Base-by-base conservation (phyloP, 1,284 basidiomycete species). In the Stereum hirsutum region DNA sequence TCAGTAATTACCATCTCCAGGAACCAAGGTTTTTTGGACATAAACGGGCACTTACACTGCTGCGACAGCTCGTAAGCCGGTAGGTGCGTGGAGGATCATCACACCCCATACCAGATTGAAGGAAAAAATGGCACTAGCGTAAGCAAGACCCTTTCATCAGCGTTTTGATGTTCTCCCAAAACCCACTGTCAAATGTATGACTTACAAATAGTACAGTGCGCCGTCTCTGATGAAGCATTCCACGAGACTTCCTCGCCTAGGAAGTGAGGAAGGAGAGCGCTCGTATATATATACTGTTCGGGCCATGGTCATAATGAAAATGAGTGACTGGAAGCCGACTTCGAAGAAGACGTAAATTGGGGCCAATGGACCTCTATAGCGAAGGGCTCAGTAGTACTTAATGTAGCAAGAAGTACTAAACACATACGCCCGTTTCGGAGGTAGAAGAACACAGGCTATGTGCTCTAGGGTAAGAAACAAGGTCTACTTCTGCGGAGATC, bases 261-360 rank as follows among this genome's bases (percentile, higher is more conserved):
- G n/a, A n/a, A n/a, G n/a, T n/a, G n/a, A n/a, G n/a, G n/a, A n/a
- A n/a, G n/a, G n/a, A n/a, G n/a, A n/a, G n/a, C n/a, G n/a, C n/a
- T n/a, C n/a, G n/a, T n/a, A n/a, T n/a, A n/a, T n/a, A n/a, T n/a
- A n/a, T n/a, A n/a, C n/a, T n/a, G n/a, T n/a, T n/a, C 50, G 49
- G 14, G 46, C 25, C 5, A 51, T 33, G 21, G 49, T 50, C 40
- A 51, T 49, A 30, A 50, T 12, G 39, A 51, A 51, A n/a, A 51
- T 43, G 27, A 50, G 30, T 11, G 36, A 41, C 38, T 51, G 49
- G 36, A 45, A 51, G 1, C 41, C 46, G 10, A 51, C 49, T 35
- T 50, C 49, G 49, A 46, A 46, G 32, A 47, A 46, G 11, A 51
- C 42, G 39, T 47, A 51, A 46, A 51, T 44, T 2, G 38, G 42